Evolutionary conservation across 2,329 filamentous ascomycete species (phyloP), one percentile per base, ranked within the genome.

Genomic region (Keithomyces neogunnii): DNA sequence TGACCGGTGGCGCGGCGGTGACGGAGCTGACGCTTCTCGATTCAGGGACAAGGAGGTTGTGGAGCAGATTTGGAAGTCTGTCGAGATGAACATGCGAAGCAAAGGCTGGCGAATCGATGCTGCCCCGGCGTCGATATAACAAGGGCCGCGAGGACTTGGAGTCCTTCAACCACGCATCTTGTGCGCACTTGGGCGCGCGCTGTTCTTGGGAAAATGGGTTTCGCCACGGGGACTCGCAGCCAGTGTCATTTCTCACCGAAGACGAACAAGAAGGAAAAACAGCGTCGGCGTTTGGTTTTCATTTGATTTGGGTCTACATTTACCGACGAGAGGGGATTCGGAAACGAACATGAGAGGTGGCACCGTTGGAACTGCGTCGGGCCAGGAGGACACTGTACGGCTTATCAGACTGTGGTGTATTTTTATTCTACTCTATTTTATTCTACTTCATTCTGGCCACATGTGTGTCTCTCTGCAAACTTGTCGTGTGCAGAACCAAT

Each of bases 41-140:
- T 97, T 92, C 84, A 78, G 92, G 60, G 93, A 99, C 69, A 80
- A 91, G 48, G 93, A 97, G 73, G 84, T 95, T 19, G 89, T 96
- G 8, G 93, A 97, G 75, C 77, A 83, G 53, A 89, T 99, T 55
- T 99, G 93, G 93, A 87, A 86, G 63, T 76, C 81, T 4, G 87
- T 99, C 56, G 93, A 97, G 75, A 78, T 78, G 57, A 86, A 87
- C 56, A 97, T 99, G 93, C 80, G 85, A 62, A 76, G 78, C 54
- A 89, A 85, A 65, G 92, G 90, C 2, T 96, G 90, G 89, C 81
- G 78, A 51, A 84, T 79, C 63, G 86, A 90, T 60, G 80, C 78
- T 5, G 82, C 84, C 8, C 84, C 85, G 2, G 67, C 73, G 26
- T 72, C 73, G 47, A 76, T 81, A 56, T 77, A 62, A 56, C 19